Evolutionary conservation across 2,329 filamentous ascomycete genomes (phyloP), one percentile per base, ranked within the genome.

Genomic region (Beauveria sp.): DNA sequence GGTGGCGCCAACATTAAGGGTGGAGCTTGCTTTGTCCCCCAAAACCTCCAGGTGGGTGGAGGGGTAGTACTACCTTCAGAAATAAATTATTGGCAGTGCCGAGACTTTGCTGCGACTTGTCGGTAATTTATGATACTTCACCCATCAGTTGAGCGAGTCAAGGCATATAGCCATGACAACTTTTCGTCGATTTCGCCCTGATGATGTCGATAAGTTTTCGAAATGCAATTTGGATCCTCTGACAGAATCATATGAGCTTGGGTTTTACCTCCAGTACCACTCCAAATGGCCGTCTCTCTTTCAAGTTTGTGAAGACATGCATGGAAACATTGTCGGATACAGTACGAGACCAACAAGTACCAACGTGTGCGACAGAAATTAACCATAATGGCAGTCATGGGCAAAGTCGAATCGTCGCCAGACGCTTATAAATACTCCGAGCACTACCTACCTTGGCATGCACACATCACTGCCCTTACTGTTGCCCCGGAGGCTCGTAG

Each of bases 371-470:
- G 55, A 72, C 57, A 71, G 68, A 62, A 59, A 60, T 54, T 55
- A 55, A 47, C 28, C 20, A 12, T 18, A 50, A 64, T 58, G 64
- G 90, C 66, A 96, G 93, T 99, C 72, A 96, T 99, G 85, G 95
- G 93, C 71, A 99, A 99, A 78, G 84, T 96, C 63, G 93, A 98
- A 79, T 87, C 91, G 65, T 96, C 91, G 60, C 88, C 90, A 18
- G 80, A 90, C 50, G 86, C 86, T 58, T 84, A 89, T 72, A 82
- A 85, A 63, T 86, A 86, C 69, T 95, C 91, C 55, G 82, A 88
- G 69, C 92, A 97, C 77, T 96, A 96, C 77, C 88, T 96, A n/a
- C 93, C 93, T n/a, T 98, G 92, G 91, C 95, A 99, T 77, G 93
- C 92, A 22, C 95, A 99, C 76, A 96, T 99, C 71, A 99, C 95